phyloP scores from a whole-genome alignment of 352 stramenopile genomes.

The Saprolegnia parasitica region DNA sequence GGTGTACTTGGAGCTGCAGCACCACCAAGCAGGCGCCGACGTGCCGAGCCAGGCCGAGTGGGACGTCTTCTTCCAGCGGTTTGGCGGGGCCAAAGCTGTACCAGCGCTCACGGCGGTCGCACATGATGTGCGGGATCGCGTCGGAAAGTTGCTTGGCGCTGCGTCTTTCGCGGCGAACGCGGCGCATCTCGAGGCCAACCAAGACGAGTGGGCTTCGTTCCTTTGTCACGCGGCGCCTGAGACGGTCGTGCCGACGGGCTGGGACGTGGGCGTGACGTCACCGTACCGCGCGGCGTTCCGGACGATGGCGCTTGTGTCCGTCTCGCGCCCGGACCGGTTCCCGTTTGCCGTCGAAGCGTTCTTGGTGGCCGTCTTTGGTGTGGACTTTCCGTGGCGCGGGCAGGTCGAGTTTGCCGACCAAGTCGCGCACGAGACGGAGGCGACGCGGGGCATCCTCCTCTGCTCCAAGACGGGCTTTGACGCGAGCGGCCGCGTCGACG shows the following conservation, averaged over 20 bases:
- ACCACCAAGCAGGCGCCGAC: conserved; percentile 33
- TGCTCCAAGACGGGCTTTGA: conserved; percentile 98
- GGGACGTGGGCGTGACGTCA: conserved; percentile 44
- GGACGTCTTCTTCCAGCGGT: conserved; percentile 17
- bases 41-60: conserved; percentile 10
- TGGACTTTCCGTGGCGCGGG: conserved; percentile 91
- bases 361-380: conserved; percentile 81
- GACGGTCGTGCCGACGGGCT: conserved; percentile 54
- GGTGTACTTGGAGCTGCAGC: conserved; percentile 80
- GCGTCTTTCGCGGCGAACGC: conserved; percentile 75
- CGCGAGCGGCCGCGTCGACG: conserved; percentile 95
- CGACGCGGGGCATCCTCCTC: conserved; percentile 91
- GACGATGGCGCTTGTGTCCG: conserved; percentile 73
- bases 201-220: conserved; percentile 71
- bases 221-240: conserved; percentile 74
- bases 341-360: conserved; percentile 76
- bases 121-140: conserved; percentile 60
- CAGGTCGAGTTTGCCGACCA: conserved; percentile 92
- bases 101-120: conserved; percentile 37
- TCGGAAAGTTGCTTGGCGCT: conserved; percentile 74
- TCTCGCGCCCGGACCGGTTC: conserved; percentile 86
- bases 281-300: conserved; percentile 71
- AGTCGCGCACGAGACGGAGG: conserved; percentile 88
- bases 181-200: conserved; percentile 57
- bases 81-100: background rate